Conservation (phyloP, 2,329 filamentous ascomycete genomes). For the Phyllosticta paracitricarpa region DNA sequence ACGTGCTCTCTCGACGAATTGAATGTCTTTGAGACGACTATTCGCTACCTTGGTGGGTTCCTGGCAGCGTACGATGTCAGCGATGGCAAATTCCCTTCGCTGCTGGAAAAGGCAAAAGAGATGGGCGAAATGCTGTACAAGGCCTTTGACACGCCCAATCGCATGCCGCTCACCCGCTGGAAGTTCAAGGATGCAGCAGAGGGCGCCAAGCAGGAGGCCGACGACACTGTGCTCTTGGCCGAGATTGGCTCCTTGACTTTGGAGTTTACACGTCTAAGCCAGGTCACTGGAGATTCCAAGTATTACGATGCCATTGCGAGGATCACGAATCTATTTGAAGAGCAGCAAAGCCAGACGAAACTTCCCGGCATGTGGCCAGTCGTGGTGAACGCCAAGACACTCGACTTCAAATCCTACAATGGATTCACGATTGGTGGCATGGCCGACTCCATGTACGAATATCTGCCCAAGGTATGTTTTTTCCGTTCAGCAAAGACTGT, state of each 20-base stretch:
- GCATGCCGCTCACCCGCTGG: constrained; percentile 36
- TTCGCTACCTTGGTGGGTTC: constrained; percentile 30
- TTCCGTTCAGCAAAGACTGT: not conserved
- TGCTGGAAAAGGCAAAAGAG: constrained; percentile 28
- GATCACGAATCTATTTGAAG: constrained; percentile 23
- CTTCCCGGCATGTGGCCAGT: constrained; percentile 30
- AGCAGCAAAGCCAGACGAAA: constrained; percentile 19
- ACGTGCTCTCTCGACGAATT: constrained; percentile 29
- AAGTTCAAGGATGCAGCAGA: constrained; percentile 19
- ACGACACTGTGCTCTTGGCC: constrained; percentile 34
- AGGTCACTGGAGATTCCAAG: constrained; percentile 25
- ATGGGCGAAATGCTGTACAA: constrained; percentile 35
- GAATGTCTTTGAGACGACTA: constrained; percentile 44
- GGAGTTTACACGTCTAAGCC: constrained; percentile 30
- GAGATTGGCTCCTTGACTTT: constrained; percentile 37
- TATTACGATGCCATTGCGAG: constrained; percentile 28
- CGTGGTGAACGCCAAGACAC: constrained; percentile 26
- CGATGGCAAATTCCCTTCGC: constrained; percentile 18
- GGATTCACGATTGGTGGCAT: constrained; percentile 28
- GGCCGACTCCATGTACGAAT: constrained; percentile 30
- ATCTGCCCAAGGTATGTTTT: constrained; percentile 22
- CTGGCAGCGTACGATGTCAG: constrained; percentile 30
- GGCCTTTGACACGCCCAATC: constrained; percentile 37
- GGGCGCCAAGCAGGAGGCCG: constrained; percentile 28
- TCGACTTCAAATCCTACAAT: constrained; percentile 19